Evolutionary conservation across 495 filamentous ascomycete genomes (phyloP).

Genomic region (Aspergillus wentii): DNA sequence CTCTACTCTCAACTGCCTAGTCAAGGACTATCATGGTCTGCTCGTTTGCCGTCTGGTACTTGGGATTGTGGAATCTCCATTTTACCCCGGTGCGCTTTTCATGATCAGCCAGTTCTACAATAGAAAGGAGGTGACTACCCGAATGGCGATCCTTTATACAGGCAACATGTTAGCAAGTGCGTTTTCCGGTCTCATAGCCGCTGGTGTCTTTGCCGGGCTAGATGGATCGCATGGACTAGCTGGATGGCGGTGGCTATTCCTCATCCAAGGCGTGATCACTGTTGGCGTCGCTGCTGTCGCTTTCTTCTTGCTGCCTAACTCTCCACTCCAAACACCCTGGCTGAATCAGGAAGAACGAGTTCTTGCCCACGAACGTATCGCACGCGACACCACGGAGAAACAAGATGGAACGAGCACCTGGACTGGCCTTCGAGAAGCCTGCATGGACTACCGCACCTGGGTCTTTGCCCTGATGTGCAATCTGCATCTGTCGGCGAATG

Average conservation of each 20-base stretch:
- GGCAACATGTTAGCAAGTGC: slow-evolving; percentile 19
- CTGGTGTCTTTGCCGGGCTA: slow-evolving; percentile 15
- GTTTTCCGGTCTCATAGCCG: slow-evolving; percentile 23
- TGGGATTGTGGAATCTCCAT: slow-evolving; percentile 47
- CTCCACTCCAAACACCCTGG: slow-evolving; percentile 37
- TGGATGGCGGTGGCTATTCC: slow-evolving; percentile 29
- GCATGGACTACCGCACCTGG: slow-evolving; percentile 33
- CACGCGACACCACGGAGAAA: slow-evolving; percentile 8
- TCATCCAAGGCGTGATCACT: slow-evolving; percentile 38
- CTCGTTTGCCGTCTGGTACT: slow-evolving; percentile 33
- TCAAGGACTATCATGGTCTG: slow-evolving; percentile 36
- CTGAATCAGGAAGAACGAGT: slow-evolving; percentile 28
- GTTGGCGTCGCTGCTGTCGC: slow-evolving; percentile 30
- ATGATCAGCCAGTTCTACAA: slow-evolving; percentile 43
- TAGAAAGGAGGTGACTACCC: slow-evolving; percentile 27
- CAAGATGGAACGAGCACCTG: slow-evolving; percentile 12
- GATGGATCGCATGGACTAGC: slow-evolving; percentile 17
- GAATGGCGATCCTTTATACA: slow-evolving; percentile 20
- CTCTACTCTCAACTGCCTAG: slow-evolving; percentile 37
- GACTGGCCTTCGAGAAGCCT: slow-evolving; percentile 31
- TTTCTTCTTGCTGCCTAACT: slow-evolving; percentile 45
- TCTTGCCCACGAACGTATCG: slow-evolving; percentile 29
- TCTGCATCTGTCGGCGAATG: slow-evolving; percentile 28
- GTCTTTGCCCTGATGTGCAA: slow-evolving; percentile 20
- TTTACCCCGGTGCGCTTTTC: slow-evolving; percentile 41